Conservation (phyloP, 2,329 filamentous ascomycete genomes). For the Fusarium guadeloupense region DNA sequence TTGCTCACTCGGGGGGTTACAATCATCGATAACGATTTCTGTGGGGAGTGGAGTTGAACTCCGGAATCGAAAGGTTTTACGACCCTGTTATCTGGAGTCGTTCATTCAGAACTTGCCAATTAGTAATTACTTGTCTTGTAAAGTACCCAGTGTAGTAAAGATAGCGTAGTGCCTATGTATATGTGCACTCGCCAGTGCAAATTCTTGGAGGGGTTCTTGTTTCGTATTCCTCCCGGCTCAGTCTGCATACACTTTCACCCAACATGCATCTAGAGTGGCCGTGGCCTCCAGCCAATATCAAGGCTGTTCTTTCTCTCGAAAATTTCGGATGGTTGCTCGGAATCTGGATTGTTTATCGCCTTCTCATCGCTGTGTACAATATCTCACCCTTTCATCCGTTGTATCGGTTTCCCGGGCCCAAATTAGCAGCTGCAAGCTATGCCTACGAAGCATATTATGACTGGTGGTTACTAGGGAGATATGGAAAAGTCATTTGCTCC, state of each 20-base stretch:
- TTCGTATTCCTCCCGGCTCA: no score
- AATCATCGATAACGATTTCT: neutral
- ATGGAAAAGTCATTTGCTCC: conserved; percentile 46
- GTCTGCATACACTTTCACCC: no score
- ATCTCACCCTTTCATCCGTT: conserved; percentile 53
- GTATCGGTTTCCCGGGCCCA: conserved; percentile 50
- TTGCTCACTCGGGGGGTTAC: neutral
- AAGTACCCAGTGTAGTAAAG: neutral
- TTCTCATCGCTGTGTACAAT: conserved; percentile 47
- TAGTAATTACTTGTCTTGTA: no score
- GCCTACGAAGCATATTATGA: conserved; percentile 53
- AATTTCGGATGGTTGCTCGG: conserved; percentile 27
- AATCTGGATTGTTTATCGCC: conserved; percentile 45
- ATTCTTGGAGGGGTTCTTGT: accelerated
- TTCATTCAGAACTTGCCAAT: conserved; percentile 6
- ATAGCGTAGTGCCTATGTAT: neutral
- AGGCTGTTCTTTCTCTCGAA: neutral
- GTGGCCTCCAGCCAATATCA: neutral
- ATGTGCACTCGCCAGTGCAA: neutral
- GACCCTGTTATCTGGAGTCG: neutral
- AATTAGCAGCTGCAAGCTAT: conserved; percentile 49
- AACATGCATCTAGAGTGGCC: neutral
- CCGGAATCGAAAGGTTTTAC: conserved; percentile 9
- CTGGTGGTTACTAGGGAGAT: conserved; percentile 48
- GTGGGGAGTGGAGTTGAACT: neutral